A percentile compares a stretch with the other conserved stretches of the same genome.
These are phyloP conservation scores for Vickermania spadyakhi DNA, from an alignment of 208 protist species.

Conservation along the genomic window DNA sequence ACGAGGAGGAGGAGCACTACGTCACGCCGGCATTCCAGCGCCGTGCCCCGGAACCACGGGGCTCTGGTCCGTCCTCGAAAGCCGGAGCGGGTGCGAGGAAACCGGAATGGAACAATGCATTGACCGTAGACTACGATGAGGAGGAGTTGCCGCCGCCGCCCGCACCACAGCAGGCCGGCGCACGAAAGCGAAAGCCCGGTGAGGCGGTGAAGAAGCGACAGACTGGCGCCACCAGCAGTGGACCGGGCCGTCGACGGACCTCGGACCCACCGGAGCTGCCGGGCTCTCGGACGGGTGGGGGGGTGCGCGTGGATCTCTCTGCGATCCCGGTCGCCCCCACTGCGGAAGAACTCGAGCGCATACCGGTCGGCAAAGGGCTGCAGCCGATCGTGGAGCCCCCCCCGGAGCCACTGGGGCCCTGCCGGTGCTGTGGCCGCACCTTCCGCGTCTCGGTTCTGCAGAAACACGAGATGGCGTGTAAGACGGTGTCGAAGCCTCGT, in stretches of 20 bases:
- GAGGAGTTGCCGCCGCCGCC: background rate
- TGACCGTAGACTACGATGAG: slow-evolving; percentile 18
- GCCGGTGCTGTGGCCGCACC: slow-evolving; percentile 48
- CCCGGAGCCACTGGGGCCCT: slow-evolving; percentile 43
- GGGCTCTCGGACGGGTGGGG: background rate
- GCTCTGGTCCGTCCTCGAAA: background rate
- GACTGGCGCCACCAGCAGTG: background rate
- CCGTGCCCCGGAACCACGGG: background rate
- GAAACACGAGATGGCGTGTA: slow-evolving; percentile 56
- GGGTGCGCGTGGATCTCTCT: background rate
- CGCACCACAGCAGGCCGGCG: background rate
- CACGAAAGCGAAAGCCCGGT: background rate
- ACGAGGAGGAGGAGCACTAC: background rate
- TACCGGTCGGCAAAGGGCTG: background rate
- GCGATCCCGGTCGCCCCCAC: background rate
- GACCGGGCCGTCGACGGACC: background rate
- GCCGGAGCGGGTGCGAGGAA: slow-evolving; percentile 10
- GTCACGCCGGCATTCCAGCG: background rate
- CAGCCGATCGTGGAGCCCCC: slow-evolving; percentile 13
- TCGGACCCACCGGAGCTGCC: background rate
- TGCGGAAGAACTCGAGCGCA: background rate
- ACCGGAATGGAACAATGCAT: slow-evolving; percentile 58
- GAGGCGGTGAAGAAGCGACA: background rate
- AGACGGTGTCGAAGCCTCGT: slow-evolving; percentile 31
- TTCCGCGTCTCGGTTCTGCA: slow-evolving; percentile 59